Evolutionary conservation across 1,284 basidiomycete genomes (phyloP).

Genomic region (Tylopilus sp.): DNA sequence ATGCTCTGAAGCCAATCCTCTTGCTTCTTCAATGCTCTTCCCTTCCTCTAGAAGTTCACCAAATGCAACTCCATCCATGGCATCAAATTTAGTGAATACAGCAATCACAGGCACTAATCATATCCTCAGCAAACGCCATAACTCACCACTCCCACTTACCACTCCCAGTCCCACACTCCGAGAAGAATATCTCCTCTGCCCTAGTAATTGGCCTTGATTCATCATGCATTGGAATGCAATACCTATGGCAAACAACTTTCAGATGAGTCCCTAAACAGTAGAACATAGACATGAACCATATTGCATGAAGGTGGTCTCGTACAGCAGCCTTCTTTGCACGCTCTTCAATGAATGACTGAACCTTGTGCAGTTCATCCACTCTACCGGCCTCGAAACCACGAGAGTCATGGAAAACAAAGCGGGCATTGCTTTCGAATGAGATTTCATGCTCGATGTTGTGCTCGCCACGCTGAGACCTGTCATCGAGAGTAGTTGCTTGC

Average conservation of each 20-base stretch:
- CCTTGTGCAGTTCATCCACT: neutral
- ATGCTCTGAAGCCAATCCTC: neutral
- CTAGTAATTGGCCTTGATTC: constrained; percentile 3
- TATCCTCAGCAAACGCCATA: neutral
- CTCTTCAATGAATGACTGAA: constrained; percentile 17
- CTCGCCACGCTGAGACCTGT: constrained; percentile 24
- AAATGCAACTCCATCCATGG: constrained; percentile 4
- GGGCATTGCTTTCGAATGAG: constrained; percentile 19
- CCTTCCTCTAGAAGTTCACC: neutral
- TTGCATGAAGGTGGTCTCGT: constrained; percentile 26
- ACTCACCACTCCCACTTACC: neutral
- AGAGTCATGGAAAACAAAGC: constrained; percentile 32
- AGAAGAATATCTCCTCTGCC: constrained; percentile 15
- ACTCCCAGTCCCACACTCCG: constrained; percentile 9
- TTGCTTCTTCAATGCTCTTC: neutral
- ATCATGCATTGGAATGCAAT: constrained; percentile 16
- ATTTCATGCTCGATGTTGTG: constrained; percentile 34
- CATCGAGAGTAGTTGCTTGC: neutral
- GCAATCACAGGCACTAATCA: constrained; percentile 14
- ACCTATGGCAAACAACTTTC: constrained; percentile 5
- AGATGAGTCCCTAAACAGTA: neutral
- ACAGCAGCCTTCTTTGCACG: constrained; percentile 3
- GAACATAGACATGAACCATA: constrained; percentile 19
- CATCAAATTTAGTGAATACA: constrained; percentile 17
- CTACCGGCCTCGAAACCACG: constrained; percentile 28